Percentiles rank a stretch among this genome's conserved stretches.
Conservation (phyloP, 495 filamentous ascomycete species). For the Penicillium turbatum region DNA sequence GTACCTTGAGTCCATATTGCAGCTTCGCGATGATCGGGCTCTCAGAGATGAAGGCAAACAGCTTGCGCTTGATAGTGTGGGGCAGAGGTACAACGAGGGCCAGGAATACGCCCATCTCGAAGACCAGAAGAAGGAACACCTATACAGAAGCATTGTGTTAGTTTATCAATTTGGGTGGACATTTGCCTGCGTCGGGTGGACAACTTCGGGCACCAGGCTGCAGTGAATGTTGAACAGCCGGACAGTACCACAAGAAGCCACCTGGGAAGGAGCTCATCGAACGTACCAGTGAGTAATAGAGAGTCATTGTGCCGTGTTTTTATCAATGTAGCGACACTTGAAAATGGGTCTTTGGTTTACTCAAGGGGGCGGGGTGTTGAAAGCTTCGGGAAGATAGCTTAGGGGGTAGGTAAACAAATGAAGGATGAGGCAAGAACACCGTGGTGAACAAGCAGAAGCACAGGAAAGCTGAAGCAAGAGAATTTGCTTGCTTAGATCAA, state of each 20-base stretch:
- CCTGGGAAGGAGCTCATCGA: not conserved
- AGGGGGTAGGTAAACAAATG: constrained; percentile 19
- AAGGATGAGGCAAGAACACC: not conserved
- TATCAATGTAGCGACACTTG: constrained; percentile 2
- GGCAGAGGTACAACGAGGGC: constrained; percentile 88
- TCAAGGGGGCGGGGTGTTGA: constrained; percentile 19
- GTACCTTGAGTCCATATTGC: constrained; percentile 75
- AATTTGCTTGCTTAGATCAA: constrained; percentile 10
- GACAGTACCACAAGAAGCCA: not conserved
- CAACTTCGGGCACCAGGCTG: constrained; percentile 19
- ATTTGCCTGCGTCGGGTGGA: constrained; percentile 5
- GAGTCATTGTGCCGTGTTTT: constrained; percentile 71
- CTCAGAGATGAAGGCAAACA: constrained; percentile 92
- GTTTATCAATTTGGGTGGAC: constrained; percentile 2
- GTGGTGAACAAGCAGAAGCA: not conserved
- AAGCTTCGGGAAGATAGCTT: constrained; percentile 16
- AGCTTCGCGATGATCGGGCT: constrained; percentile 75
- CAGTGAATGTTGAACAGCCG: constrained; percentile 7
- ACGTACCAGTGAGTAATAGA: constrained; percentile 96
- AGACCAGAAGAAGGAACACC: constrained; percentile 90
- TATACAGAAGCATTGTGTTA: constrained; percentile 30
- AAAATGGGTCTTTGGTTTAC: constrained; percentile 12
- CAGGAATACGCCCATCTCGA: constrained; percentile 92
- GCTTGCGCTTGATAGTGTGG: constrained; percentile 76
- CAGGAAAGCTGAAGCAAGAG: not conserved